Percentiles rank a stretch among this genome's conserved stretches.
Conservation (phyloP, 2,329 filamentous ascomycete genomes). For the Aspergillus sp. region DNA sequence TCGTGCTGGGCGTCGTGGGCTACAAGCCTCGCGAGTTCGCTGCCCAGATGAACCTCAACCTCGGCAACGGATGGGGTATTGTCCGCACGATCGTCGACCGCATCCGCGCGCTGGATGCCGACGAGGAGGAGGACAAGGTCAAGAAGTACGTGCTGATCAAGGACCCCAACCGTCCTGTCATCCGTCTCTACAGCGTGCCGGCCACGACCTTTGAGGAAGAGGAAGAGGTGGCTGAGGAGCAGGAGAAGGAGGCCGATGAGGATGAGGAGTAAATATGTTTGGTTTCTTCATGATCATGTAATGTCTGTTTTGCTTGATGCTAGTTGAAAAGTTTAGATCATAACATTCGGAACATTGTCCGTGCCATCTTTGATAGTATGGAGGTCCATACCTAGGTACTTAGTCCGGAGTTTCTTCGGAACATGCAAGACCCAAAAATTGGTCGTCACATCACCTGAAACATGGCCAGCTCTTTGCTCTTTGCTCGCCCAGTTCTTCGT, state of each 20-base stretch:
- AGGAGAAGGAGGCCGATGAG: constrained; percentile 55
- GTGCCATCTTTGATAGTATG: too few relatives aligned
- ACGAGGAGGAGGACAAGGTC: constrained; percentile 40
- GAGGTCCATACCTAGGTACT: too few relatives aligned
- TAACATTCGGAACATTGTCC: too few relatives aligned
- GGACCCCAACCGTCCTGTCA: constrained; percentile 96
- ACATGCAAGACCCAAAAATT: too few relatives aligned
- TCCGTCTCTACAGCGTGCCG: constrained; percentile 90
- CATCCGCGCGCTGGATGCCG: constrained; percentile 39
- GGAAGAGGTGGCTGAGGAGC: constrained; percentile 62
- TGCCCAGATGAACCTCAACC: constrained; percentile 93
- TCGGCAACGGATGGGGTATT: constrained; percentile 98
- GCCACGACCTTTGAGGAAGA: constrained; percentile 84
- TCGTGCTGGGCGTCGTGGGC: constrained; percentile 90
- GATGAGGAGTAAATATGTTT: constrained; percentile 39
- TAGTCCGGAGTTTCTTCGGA: too few relatives aligned
- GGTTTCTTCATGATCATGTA: constrained; percentile 14
- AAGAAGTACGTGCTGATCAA: constrained; percentile 59
- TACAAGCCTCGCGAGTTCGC: constrained; percentile 99
- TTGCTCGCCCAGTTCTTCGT: too few relatives aligned
- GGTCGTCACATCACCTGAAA: too few relatives aligned
- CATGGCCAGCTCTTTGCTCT: too few relatives aligned
- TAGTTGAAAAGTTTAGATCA: constrained; percentile 3
- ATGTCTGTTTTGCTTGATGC: constrained; percentile 10
- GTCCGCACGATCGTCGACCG: constrained; percentile 97